Conservation (phyloP, 345 rosid species). For the Melaleuca alternifolia region DNA sequence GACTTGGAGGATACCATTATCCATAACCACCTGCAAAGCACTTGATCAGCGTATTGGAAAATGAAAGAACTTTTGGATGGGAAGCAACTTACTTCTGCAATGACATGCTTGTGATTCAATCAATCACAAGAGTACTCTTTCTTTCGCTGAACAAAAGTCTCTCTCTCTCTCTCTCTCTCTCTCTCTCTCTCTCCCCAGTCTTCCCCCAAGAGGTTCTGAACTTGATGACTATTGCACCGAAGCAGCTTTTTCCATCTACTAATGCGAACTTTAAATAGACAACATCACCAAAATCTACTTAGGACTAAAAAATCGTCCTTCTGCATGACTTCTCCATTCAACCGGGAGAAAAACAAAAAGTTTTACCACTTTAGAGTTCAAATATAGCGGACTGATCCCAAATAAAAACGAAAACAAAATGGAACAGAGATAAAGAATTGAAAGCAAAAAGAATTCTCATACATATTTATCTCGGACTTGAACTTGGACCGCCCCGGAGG, state of each 20-base stretch:
- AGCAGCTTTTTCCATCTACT: background rate
- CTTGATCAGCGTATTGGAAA: background rate
- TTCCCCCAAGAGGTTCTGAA: background rate
- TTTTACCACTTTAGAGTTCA: background rate
- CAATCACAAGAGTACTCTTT: background rate
- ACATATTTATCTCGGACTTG: background rate
- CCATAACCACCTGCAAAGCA: conserved; percentile 4
- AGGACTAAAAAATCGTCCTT: background rate
- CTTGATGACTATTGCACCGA: background rate
- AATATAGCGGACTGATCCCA: background rate
- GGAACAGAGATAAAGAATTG: background rate
- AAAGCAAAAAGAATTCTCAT: background rate
- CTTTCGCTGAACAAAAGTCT: background rate
- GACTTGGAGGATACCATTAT: conserved; percentile 7
- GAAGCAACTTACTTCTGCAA: background rate
- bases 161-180: background rate
- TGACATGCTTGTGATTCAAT: background rate
- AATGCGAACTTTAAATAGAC: background rate
- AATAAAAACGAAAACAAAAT: background rate
- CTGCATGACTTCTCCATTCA: background rate
- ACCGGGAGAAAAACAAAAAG: background rate
- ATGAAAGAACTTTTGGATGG: background rate
- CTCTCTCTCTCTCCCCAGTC: background rate
- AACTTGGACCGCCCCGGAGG: background rate
- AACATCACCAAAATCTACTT: background rate